Evolutionary conservation across 2,329 filamentous ascomycete species (phyloP).

Genomic region (Sporothrix phasma): DNA sequence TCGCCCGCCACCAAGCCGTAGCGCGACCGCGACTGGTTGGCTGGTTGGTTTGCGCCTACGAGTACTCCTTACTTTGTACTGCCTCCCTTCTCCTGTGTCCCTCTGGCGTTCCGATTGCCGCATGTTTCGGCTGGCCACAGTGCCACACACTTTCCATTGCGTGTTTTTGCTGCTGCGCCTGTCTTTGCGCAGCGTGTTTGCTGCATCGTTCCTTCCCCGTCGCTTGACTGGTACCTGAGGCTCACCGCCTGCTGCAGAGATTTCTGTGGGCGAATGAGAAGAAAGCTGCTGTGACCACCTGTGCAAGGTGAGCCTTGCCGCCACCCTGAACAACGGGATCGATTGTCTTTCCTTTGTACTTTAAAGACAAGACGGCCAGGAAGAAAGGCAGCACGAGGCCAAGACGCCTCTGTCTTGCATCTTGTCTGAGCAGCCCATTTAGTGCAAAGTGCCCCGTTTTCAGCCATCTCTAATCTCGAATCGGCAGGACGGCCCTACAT

Average conservation of each 20-base stretch:
- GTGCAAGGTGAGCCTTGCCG: not conserved
- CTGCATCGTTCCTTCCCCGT: not conserved
- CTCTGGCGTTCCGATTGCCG: not conserved
- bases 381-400: slow-evolving; percentile 7
- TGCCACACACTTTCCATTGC: not conserved
- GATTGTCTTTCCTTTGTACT: no score
- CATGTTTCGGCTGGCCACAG: not conserved
- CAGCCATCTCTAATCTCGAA: slow-evolving; percentile 6
- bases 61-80: no score
- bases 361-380: not conserved
- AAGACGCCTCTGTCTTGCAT: slow-evolving; percentile 15
- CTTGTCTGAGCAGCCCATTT: slow-evolving; percentile 1
- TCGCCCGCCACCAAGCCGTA: not conserved
- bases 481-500: not conserved
- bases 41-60: not conserved
- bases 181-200: not conserved
- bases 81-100: not conserved
- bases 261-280: not conserved
- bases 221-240: not conserved
- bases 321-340: slow-evolving; percentile 1
- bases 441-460: slow-evolving; percentile 3
- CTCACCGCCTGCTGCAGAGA: not conserved
- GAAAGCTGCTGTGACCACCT: not conserved
- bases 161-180: not conserved
- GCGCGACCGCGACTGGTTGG: not conserved